Base-by-base conservation (phyloP, 768 basidiomycete genomes). In the Amyloporia xantha region DNA sequence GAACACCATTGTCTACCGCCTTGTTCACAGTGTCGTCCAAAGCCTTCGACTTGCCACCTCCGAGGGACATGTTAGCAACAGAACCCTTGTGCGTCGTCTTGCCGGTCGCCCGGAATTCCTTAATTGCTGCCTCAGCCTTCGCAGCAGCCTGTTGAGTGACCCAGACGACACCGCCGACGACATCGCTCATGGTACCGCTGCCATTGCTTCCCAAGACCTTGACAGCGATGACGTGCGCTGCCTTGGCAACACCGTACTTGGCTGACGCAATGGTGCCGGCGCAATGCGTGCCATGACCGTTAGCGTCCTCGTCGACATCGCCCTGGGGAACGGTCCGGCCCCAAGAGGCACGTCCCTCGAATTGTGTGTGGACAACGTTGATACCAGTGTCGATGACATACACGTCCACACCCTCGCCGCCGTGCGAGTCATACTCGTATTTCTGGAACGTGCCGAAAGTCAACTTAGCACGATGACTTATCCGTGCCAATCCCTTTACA, bases 21-120 rank as follows among this genome's bases (percentile, higher is more conserved):
- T 70, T 72, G 71, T 98, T 83, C 53, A 99, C 91, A 44, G 85
- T 81, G 20, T 76, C 74, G 54, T 99, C 92, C 44, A 98, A 77
- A 27, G 89, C 78, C 19, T 71, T 76, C 4, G 89, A 91, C 72
- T 94, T 95, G 51, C 91, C 91, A 59, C 96, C 96, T 54, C 96
- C 96, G 45, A 99, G 84, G 65, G 85, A 88, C 96, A 99, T 96
- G 76, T 95, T 95, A 43, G 86, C 90, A 46, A 94, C 92, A 15
- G 91, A 92, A 20, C 96, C 96, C 73, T 92, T 94, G 77, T 95
- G 89, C 38, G 69, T 70, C 47, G 85, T 86, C 71, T 78, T 83
- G 47, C 90, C 87, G 17, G 89, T 91, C 25, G 76, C 73, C 45
- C 71, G 76, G 53, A 77, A 63, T 64, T 94, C 90, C 10, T 76